A percentile compares a stretch with the other conserved stretches of the same genome.
phyloP scores from a whole-genome alignment of 2,329 filamentous ascomycete genomes.

The Aspergillus calidoustus region DNA sequence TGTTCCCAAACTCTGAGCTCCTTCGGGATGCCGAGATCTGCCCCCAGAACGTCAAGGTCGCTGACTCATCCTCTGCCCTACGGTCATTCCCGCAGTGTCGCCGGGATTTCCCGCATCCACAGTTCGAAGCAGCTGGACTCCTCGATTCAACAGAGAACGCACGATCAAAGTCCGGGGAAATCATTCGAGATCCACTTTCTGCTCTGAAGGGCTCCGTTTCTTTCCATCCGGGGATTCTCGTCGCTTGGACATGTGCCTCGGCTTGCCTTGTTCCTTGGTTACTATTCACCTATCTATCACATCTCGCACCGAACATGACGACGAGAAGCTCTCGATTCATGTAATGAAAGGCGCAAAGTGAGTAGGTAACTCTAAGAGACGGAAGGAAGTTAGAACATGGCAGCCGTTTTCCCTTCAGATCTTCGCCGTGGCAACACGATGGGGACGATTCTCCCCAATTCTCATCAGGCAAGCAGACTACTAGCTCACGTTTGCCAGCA shows the following conservation, averaged over 20 bases:
- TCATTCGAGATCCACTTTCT: slow-evolving; percentile 6
- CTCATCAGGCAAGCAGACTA: too few species aligned
- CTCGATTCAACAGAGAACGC: not conserved
- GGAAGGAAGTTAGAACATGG: too few species aligned
- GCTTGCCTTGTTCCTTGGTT: not conserved
- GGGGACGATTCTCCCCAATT: too few species aligned
- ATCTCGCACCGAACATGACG: not conserved
- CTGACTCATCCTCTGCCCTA: slow-evolving; percentile 15
- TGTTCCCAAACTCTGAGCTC: not conserved
- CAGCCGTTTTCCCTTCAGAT: too few species aligned
- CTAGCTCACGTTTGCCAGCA: too few species aligned
- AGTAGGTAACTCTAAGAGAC: too few species aligned
- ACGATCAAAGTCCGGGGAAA: slow-evolving; percentile 17
- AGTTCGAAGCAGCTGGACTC: not conserved
- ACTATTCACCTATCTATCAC: not conserved
- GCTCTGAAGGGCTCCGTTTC: slow-evolving; percentile 2
- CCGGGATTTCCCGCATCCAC: slow-evolving; percentile 21
- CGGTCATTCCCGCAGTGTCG: slow-evolving; percentile 15
- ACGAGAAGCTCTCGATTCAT: too few species aligned
- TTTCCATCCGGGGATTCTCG: slow-evolving; percentile 1
- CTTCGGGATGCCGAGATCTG: slow-evolving; percentile 1
- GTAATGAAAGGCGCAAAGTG: too few species aligned
- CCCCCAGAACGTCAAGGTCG: not conserved
- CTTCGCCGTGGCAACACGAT: too few species aligned
- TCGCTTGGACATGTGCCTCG: slow-evolving; percentile 3